Evolutionary conservation across 768 basidiomycete species (phyloP).

Genomic region (Suillus ampliporus): DNA sequence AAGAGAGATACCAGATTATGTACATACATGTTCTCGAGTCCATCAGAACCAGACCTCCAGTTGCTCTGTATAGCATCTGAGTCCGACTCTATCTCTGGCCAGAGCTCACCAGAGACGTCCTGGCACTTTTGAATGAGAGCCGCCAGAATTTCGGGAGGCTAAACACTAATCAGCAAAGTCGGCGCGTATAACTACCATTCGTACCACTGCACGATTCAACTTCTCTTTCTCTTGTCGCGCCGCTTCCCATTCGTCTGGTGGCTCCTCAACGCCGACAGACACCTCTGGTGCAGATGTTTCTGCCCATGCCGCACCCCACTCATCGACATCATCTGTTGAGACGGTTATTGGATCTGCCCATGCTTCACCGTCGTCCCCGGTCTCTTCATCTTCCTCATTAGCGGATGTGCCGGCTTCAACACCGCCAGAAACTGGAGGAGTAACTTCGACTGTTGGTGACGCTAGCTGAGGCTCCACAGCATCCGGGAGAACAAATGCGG

Average conservation of each 20-base stretch:
- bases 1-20: conserved; percentile 9
- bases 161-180: neutral
- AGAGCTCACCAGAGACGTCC: conserved; percentile 56
- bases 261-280: conserved; percentile 26
- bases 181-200: conserved; percentile 30
- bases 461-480: conserved; percentile 1
- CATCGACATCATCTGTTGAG: conserved; percentile 19
- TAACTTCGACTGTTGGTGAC: conserved; percentile 8
- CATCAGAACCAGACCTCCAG: conserved; percentile 52
- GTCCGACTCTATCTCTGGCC: conserved; percentile 42
- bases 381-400: conserved; percentile 21
- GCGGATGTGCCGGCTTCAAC: conserved; percentile 44
- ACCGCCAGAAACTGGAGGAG: conserved; percentile 40
- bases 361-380: conserved; percentile 19
- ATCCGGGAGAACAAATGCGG: conserved; percentile 8
- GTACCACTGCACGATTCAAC: conserved; percentile 68
- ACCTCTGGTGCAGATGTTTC: conserved; percentile 23
- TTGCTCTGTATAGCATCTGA: conserved; percentile 34
- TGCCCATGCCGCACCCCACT: conserved; percentile 52
- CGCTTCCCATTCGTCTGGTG: conserved; percentile 69
- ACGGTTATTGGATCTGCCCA: conserved; percentile 14
- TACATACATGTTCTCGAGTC: conserved; percentile 67
- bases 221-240: conserved; percentile 63
- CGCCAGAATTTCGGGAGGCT: conserved; percentile 75
- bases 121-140: conserved; percentile 60